phyloP scores from a whole-genome alignment of 2,329 filamentous ascomycete genomes.

The Fusarium humuli region DNA sequence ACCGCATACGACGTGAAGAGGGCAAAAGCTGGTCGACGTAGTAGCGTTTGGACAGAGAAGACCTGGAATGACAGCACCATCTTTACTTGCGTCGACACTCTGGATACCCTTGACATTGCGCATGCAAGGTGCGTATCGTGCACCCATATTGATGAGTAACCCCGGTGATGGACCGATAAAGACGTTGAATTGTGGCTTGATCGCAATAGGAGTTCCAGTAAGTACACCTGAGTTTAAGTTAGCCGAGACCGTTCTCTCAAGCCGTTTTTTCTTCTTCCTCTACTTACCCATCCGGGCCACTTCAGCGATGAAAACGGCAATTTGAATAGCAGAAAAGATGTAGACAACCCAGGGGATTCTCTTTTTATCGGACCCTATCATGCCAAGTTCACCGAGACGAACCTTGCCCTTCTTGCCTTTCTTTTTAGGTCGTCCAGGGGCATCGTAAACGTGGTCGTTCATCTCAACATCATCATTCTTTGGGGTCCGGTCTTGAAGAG shows the following conservation, averaged over 20 bases:
- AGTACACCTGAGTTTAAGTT: conserved; percentile 67
- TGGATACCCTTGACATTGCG: conserved; percentile 79
- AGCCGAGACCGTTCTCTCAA: conserved; percentile 13
- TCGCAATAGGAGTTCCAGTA: conserved; percentile 82
- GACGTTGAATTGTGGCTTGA: conserved; percentile 88
- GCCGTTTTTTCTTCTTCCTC: not conserved
- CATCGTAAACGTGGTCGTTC: conserved; percentile 73
- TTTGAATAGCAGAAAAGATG: conserved; percentile 78
- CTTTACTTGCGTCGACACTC: conserved; percentile 53
- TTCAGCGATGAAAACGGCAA: conserved; percentile 89
- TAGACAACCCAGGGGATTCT: conserved; percentile 85
- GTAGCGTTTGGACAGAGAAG: conserved; percentile 90
- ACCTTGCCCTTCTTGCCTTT: conserved; percentile 60
- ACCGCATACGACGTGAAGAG: conserved; percentile 84
- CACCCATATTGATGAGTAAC: conserved; percentile 96
- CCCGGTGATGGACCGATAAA: conserved; percentile 96
- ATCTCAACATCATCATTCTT: conserved; percentile 58
- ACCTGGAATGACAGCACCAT: conserved; percentile 48
- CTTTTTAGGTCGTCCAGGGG: conserved; percentile 48
- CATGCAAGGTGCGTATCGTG: conserved; percentile 94
- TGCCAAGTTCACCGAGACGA: conserved; percentile 69
- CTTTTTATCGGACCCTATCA: conserved; percentile 67
- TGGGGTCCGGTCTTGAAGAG: conserved; percentile 62
- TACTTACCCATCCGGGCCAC: conserved; percentile 82
- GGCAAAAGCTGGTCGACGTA: conserved; percentile 70